Percentiles rank a stretch among this genome's conserved stretches.
These are phyloP conservation scores for Paecilomyces formosus DNA, from an alignment of 2,329 filamentous ascomycete genomes.

Conservation along the genomic window DNA sequence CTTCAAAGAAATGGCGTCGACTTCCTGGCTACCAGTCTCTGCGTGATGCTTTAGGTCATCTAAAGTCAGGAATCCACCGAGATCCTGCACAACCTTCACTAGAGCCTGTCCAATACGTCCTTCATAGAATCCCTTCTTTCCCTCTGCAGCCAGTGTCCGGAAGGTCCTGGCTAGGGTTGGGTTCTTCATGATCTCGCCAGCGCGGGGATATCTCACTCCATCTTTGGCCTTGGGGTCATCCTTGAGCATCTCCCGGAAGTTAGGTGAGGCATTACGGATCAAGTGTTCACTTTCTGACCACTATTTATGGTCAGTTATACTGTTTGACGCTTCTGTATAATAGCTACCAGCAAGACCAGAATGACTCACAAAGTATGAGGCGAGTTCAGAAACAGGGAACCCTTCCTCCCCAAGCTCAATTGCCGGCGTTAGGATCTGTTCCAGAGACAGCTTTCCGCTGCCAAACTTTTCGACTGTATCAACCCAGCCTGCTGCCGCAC, in stretches of 20 bases:
- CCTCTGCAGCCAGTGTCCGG: conserved; percentile 65
- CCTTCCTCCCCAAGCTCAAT: conserved; percentile 81
- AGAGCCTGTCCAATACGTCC: conserved; percentile 76
- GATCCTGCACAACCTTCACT: conserved; percentile 66
- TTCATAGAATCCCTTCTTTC: conserved; percentile 86
- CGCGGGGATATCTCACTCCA: conserved; percentile 64
- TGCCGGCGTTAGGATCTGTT: conserved; percentile 72
- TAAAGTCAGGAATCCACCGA: conserved; percentile 69
- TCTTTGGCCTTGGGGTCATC: conserved; percentile 58
- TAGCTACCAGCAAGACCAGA: not conserved
- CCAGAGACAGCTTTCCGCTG: conserved; percentile 71
- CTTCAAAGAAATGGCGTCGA: conserved; percentile 74
- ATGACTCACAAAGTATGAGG: conserved; percentile 57
- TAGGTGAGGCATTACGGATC: conserved; percentile 70
- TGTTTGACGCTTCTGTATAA: not conserved
- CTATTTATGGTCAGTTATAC: conserved; percentile 38
- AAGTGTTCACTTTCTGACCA: conserved; percentile 61
- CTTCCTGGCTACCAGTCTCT: conserved; percentile 65
- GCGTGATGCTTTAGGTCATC: conserved; percentile 76
- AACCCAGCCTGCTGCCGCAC: conserved; percentile 87
- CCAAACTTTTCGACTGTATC: conserved; percentile 84
- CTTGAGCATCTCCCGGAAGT: conserved; percentile 82
- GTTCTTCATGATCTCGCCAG: conserved; percentile 87
- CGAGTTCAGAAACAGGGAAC: conserved; percentile 79
- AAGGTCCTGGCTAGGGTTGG: conserved; percentile 76